Percentiles rank a stretch among this genome's conserved stretches.
Conservation (phyloP, 768 basidiomycete genomes). For the Russula foetens region DNA sequence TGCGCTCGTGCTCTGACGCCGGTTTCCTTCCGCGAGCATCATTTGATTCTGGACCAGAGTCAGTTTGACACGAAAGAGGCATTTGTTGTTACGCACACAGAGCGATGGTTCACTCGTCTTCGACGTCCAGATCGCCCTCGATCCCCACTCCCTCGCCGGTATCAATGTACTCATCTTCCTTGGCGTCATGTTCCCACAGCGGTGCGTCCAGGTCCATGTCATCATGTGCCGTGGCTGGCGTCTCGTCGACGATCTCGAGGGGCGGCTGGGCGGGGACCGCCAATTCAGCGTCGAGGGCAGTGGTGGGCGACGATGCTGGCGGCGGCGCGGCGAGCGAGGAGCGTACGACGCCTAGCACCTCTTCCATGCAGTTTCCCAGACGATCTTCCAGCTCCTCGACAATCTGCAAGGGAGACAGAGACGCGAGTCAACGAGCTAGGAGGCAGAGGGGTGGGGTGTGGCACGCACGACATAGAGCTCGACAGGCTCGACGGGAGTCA, state of each 20-base stretch:
- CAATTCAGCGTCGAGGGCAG: not conserved
- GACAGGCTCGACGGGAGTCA: conserved; percentile 72
- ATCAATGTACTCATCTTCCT: conserved; percentile 17
- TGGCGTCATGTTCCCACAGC: conserved; percentile 9
- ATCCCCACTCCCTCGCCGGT: conserved; percentile 19
- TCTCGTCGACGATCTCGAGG: conserved; percentile 10
- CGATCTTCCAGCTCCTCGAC: conserved; percentile 89
- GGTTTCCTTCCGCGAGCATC: not conserved
- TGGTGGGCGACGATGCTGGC: not conserved
- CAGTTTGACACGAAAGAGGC: not conserved
- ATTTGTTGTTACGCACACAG: not conserved
- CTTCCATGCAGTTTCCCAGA: conserved; percentile 59
- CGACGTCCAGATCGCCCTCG: conserved; percentile 22
- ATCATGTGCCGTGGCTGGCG: not conserved
- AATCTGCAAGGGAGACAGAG: conserved; percentile 42
- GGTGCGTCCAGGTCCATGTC: conserved; percentile 3
- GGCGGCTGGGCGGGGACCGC: not conserved
- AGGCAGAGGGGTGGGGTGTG: not conserved
- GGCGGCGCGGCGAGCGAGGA: conserved; percentile 29
- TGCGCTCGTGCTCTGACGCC: not conserved
- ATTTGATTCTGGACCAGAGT: not conserved
- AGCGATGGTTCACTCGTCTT: conserved; percentile 3
- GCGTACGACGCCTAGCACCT: conserved; percentile 53
- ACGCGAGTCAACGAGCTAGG: not conserved
- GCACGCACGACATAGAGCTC: conserved; percentile 81